Base-by-base conservation (phyloP, 495 filamentous ascomycete species). In the Neurospora tetrasperma region DNA sequence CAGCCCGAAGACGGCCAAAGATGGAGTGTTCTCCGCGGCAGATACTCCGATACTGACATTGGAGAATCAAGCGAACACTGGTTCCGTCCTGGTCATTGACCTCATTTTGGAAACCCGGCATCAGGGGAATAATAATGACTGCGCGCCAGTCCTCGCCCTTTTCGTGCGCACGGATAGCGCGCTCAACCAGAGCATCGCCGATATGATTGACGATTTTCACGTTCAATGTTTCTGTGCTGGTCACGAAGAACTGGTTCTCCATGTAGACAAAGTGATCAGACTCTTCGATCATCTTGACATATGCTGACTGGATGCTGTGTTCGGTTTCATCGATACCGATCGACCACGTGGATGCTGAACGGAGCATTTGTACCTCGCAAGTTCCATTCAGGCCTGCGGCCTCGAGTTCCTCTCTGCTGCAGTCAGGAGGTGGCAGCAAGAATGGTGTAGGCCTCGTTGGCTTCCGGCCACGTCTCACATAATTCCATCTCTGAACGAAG, bases 401-500 rank as follows among this genome's bases (percentile, higher is more conserved):
- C 79, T 97, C 93, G 27, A 98, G 85, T 75, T 99, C 96, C 12
- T 90, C 91, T 3, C 87, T 85, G 71, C 91, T 91, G 77, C 93
- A 97, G 78, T 99, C 96, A 4, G 96, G 94, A 3, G 96, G 94
- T 5, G 96, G 96, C 20, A 99, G 85, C 31, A 99, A 82, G 78
- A 98, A 96, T 3, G 96, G 96, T 0, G 95, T 98, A 7, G 96
- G 96, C 69, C 96, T 88, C 4, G 94, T 97, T 41, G 96, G 95
- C 75, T 96, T 97, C 42, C 96, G 90, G 69, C 96, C 94, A 16
- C 96, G 94, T 59, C 98, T 87, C 68, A 99, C 90, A 74, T 97
- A 99, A 78, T 99, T 98, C 96, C 96, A 99, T 74, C 96, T 86
- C 81, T 99, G 96, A n/a, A 98, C 94, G 77, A 99, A 99, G 82